These are phyloP conservation scores for Leucogyrophana mollusca DNA, from an alignment of 768 basidiomycete genomes.

Conservation along the genomic window DNA sequence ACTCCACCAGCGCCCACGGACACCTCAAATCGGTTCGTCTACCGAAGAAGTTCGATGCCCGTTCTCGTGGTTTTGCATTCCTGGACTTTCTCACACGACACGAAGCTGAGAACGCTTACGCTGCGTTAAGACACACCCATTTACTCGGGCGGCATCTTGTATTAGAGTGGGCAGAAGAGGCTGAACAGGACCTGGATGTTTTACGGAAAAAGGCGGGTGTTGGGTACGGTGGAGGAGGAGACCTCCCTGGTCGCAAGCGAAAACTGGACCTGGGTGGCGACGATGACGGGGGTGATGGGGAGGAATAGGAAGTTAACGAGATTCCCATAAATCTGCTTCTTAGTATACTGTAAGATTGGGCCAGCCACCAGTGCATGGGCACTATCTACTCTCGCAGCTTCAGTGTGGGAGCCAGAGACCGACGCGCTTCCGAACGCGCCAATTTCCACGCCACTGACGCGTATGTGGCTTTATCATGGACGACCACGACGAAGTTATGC, in stretches of 20 bases:
- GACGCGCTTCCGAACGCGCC: neutral
- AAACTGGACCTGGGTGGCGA: conserved; percentile 60
- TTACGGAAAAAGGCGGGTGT: conserved; percentile 80
- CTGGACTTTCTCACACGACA: conserved; percentile 87
- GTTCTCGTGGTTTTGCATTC: conserved; percentile 94
- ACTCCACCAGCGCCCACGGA: conserved; percentile 68
- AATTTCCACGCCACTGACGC: conserved; percentile 7
- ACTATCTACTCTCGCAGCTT: neutral
- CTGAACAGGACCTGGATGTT: conserved; percentile 71
- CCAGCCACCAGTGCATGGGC: neutral
- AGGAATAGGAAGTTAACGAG: conserved; percentile 5
- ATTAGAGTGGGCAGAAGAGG: conserved; percentile 90
- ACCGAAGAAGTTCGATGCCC: conserved; percentile 87
- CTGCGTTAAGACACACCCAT: conserved; percentile 88
- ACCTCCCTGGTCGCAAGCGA: conserved; percentile 72
- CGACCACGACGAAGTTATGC: neutral
- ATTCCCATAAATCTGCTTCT: neutral
- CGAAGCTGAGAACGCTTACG: conserved; percentile 89
- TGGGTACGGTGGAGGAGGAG: conserved; percentile 67
- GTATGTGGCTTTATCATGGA: conserved; percentile 1
- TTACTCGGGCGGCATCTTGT: conserved; percentile 94
- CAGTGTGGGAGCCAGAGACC: neutral
- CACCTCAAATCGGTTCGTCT: conserved; percentile 92
- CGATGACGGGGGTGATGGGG: conserved; percentile 30
- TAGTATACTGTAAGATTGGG: too few species aligned